Conservation (phyloP, 2,329 filamentous ascomycete genomes). For the Proliferodiscus dingleyae region DNA sequence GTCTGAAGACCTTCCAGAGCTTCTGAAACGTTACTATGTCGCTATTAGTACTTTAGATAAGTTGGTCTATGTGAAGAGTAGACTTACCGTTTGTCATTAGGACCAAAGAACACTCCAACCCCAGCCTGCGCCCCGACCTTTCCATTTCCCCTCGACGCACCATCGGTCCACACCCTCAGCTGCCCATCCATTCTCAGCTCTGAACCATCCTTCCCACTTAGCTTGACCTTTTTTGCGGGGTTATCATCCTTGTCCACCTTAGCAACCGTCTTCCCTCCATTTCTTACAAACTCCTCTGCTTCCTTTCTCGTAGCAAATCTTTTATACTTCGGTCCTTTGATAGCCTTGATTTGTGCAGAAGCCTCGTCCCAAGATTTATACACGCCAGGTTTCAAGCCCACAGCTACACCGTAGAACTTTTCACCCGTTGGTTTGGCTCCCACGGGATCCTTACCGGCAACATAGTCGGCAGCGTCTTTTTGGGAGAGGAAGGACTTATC, state of each 20-base stretch:
- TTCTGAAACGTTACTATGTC: conserved; percentile 47
- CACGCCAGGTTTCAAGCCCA: conserved; percentile 54
- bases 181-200: conserved; percentile 24
- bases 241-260: conserved; percentile 17
- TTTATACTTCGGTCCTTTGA: conserved; percentile 65
- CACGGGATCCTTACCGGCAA: conserved; percentile 50
- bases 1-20: conserved; percentile 56
- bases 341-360: conserved; percentile 67
- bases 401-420: conserved; percentile 57
- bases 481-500: conserved; percentile 74
- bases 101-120: conserved; percentile 60
- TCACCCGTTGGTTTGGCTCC: conserved; percentile 27
- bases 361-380: conserved; percentile 65
- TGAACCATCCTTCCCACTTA: conserved; percentile 6
- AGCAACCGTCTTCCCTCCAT: conserved; percentile 29
- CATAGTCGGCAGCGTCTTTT: conserved; percentile 74
- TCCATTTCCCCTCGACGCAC: conserved; percentile 52
- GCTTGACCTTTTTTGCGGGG: conserved; percentile 16
- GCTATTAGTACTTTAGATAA: not conserved
- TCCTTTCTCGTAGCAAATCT: conserved; percentile 64
- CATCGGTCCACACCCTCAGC: conserved; percentile 56
- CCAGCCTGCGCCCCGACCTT: conserved; percentile 50
- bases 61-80: conserved; percentile 6
- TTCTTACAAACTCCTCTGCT: conserved; percentile 70
- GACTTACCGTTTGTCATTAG: conserved; percentile 47